Evolutionary conservation across 2,329 filamentous ascomycete genomes (phyloP).

Genomic region (Xylaria sp.): DNA sequence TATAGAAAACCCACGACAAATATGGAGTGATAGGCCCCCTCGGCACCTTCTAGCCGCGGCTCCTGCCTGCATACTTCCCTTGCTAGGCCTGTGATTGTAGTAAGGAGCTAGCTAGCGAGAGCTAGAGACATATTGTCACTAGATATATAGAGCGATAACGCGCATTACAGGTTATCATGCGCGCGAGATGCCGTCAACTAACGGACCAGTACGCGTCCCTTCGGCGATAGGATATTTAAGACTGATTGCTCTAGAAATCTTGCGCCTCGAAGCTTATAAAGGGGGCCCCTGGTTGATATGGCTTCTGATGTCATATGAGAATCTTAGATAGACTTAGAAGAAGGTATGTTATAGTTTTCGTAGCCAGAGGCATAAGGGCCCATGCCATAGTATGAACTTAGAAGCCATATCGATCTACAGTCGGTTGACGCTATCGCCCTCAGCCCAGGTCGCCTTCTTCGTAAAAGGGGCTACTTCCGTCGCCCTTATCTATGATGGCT

Average conservation of each 20-base stretch:
- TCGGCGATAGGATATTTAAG: slow-evolving; percentile 2
- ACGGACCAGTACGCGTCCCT: not conserved
- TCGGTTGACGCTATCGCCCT: not conserved
- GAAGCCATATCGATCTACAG: too few relatives aligned
- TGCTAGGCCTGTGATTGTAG: not conserved
- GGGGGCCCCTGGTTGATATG: not conserved
- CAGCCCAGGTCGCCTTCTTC: not conserved
- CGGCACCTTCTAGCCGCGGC: slow-evolving; percentile 11
- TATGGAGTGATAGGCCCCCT: not conserved
- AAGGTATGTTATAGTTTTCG: too few relatives aligned
- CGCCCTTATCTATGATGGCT: not conserved
- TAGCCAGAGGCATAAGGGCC: too few relatives aligned
- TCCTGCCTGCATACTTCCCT: not conserved
- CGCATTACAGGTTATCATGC: slow-evolving; percentile 2
- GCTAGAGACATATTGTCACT: not conserved
- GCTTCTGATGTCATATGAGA: not conserved
- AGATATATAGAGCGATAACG: slow-evolving; percentile 7
- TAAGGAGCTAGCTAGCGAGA: slow-evolving; percentile 1
- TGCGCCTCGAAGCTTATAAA: not conserved
- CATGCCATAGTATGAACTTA: too few relatives aligned
- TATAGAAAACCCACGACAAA: not conserved
- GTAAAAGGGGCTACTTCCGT: slow-evolving; percentile 1
- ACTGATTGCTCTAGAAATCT: not conserved
- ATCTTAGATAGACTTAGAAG: too few relatives aligned
- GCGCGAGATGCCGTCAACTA: not conserved